These are phyloP conservation scores for Centrapalus pauciflorus DNA, from an alignment of 129 eudicot species.

Conservation along the genomic window DNA sequence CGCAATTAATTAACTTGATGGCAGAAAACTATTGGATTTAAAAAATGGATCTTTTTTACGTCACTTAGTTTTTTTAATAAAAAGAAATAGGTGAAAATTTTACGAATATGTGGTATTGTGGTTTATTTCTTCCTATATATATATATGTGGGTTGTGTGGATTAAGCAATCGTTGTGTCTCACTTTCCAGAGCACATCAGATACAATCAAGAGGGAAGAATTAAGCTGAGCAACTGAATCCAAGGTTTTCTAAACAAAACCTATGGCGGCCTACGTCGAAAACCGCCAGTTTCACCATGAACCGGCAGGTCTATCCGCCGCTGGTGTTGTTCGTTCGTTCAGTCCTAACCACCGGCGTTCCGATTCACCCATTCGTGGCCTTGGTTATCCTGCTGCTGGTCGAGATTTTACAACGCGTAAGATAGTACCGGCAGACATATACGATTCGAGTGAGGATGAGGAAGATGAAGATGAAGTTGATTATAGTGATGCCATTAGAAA, in stretches of 20 bases:
- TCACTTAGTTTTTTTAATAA: slow-evolving; percentile 2
- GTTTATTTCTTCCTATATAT: neutral
- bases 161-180: slow-evolving; percentile 25
- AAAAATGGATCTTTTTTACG: slow-evolving; percentile 1
- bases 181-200: slow-evolving; percentile 17
- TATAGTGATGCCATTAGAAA: slow-evolving; percentile 34
- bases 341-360: slow-evolving; percentile 42
- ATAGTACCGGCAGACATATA: neutral
- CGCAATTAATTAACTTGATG: too few species aligned
- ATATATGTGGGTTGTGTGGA: slow-evolving; percentile 10
- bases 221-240: neutral
- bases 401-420: slow-evolving; percentile 3
- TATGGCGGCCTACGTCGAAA: slow-evolving; percentile 91
- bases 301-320: slow-evolving; percentile 28
- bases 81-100: neutral
- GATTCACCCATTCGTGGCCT: slow-evolving; percentile 49
- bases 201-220: neutral
- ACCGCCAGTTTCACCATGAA: slow-evolving; percentile 58
- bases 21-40: neutral
- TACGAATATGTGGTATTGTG: neutral
- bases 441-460: slow-evolving; percentile 41
- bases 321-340: slow-evolving; percentile 28
- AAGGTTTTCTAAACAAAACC: neutral
- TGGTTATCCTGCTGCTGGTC: slow-evolving; percentile 18
- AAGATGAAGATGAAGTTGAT: slow-evolving; percentile 14